These are phyloP conservation scores for Kodamaea suecica DNA, from an alignment of 1,139 yeast species.

Conservation along the genomic window DNA sequence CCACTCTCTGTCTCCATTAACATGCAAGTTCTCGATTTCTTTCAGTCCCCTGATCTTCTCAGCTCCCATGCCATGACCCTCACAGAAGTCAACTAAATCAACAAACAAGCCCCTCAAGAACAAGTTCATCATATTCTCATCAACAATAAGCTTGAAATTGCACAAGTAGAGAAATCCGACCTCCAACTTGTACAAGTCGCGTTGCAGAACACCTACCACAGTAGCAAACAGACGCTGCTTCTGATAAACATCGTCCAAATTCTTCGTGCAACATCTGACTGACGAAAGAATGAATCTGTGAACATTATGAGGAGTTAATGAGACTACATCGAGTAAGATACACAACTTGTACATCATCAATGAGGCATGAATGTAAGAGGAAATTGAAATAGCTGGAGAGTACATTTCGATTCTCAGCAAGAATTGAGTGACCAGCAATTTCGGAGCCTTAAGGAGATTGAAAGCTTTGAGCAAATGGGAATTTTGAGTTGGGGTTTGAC, in stretches of 20 bases:
- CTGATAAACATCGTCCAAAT: conserved; percentile 43
- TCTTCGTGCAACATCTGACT: conserved; percentile 45
- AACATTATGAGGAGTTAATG: conserved; percentile 33
- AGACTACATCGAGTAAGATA: conserved; percentile 32
- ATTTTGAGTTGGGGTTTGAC: conserved; percentile 17
- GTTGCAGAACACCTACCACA: conserved; percentile 42
- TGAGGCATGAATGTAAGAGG: conserved; percentile 42
- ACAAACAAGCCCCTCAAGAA: conserved; percentile 31
- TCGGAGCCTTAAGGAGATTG: conserved; percentile 36
- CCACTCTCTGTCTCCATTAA: too few relatives aligned
- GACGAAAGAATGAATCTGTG: conserved; percentile 41
- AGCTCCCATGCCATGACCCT: conserved; percentile 7
- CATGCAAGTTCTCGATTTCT: background rate
- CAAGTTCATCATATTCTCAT: conserved; percentile 32
- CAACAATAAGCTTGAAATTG: conserved; percentile 39
- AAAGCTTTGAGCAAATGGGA: conserved; percentile 32
- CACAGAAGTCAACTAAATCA: conserved; percentile 25
- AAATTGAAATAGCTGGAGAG: conserved; percentile 40
- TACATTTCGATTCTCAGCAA: conserved; percentile 40
- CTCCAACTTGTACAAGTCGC: conserved; percentile 40
- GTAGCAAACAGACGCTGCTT: conserved; percentile 43
- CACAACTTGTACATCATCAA: conserved; percentile 37
- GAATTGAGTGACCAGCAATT: conserved; percentile 35
- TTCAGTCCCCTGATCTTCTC: background rate
- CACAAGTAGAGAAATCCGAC: conserved; percentile 41